Evolutionary conservation across 106 monocot species (phyloP).

Genomic region (Acorus calamus): DNA sequence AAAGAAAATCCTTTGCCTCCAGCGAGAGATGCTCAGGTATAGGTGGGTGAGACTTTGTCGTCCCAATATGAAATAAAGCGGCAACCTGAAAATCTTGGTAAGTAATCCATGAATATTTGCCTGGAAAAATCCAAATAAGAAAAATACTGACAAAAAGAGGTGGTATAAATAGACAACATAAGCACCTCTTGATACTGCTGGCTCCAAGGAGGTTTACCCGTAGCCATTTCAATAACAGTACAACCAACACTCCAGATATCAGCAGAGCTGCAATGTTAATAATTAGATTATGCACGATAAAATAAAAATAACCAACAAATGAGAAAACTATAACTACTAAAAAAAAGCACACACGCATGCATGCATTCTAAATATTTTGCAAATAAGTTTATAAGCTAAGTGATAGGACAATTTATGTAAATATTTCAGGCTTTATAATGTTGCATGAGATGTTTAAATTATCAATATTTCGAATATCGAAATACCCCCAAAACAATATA

Average conservation of each 20-base stretch:
- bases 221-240: slow-evolving; percentile 99
- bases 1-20: slow-evolving; percentile 90
- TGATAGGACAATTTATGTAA: no score
- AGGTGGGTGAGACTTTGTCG: slow-evolving; percentile 92
- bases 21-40: slow-evolving; percentile 89
- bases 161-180: background rate
- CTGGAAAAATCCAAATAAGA: background rate
- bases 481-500: no score
- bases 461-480: no score
- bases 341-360: background rate
- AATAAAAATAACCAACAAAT: background rate
- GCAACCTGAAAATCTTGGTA: slow-evolving; percentile 51
- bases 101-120: background rate
- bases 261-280: slow-evolving; percentile 48
- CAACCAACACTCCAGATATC: slow-evolving; percentile 99
- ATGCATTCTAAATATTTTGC: no score
- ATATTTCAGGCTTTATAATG: no score
- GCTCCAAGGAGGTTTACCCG: slow-evolving; percentile 99
- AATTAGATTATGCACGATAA: background rate
- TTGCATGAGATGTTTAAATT: no score
- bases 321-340: background rate
- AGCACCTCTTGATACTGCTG: slow-evolving; percentile 84
- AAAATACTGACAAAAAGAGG: background rate
- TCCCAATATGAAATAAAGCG: slow-evolving; percentile 81
- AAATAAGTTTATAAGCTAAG: no score